Base-by-base conservation (phyloP, 345 rosid species). In the Sisymbrium irio region DNA sequence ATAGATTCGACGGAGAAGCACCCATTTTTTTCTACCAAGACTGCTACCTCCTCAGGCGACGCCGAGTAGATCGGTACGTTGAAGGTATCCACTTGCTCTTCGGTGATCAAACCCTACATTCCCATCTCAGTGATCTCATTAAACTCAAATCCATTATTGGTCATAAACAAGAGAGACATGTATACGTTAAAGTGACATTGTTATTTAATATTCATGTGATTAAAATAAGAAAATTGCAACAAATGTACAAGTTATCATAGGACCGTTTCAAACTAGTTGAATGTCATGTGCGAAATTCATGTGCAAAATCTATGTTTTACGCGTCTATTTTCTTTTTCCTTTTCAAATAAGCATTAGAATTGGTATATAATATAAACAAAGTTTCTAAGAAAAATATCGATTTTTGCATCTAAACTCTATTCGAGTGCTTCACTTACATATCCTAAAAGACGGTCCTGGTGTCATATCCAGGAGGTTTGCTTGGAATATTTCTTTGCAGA, bases 11-110 rank as follows among this genome's bases (percentile, higher is more conserved):
- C 58, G 35, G 35, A 56, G 36, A 88, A 88, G 55, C 72, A 35
- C 3, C 74, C 82, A 41, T 83, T 82, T 72, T 18, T 75, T 20
- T 80, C 78, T 12, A 85, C 78, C 69, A 83, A 54, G 13, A 4
- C 4, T 18, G 65, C 45, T 64, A 87, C 80, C 77, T 80, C 85
- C 19, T 69, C 73, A 4, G 81, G 83, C 0, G 82, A 68, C 1
- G 85, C 62, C 6, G 80, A 27, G 62, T 85, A 84, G 12, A 84
- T 77, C 0, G 88, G 89, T 76, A 87, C 37, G 80, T 87, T 84
- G 66, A 87, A 84, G 12, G 78, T 69, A 62, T 88, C 83, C 8
- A 83, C 79, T 60, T 85, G 79, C 53, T 77, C 87, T 80, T 84
- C 87, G 18, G 53, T 81, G 25, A 85, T 66, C 58, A 71, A 56